Evolutionary conservation across 306 rosid genomes (phyloP).

Genomic region (Arachis stenosperma): DNA sequence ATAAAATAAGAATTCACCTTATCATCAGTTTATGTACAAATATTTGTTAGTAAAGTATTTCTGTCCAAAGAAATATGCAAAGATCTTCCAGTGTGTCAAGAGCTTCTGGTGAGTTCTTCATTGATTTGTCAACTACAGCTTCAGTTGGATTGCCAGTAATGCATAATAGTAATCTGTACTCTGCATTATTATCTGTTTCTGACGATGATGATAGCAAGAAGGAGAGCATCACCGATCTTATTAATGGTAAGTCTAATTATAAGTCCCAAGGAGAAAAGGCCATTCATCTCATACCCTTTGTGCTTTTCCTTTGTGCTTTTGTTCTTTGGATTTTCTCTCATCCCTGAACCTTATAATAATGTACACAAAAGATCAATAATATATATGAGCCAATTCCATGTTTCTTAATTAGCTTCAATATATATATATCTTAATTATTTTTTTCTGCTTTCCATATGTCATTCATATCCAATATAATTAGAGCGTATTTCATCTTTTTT

Average conservation of each 20-base stretch:
- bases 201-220: slow-evolving; percentile 47
- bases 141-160: slow-evolving; percentile 54
- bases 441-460: background rate
- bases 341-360: background rate
- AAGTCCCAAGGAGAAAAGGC: slow-evolving; percentile 50
- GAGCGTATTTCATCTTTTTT: too few relatives aligned
- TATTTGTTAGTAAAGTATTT: background rate
- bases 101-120: slow-evolving; percentile 34
- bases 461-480: too few relatives aligned
- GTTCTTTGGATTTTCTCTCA: slow-evolving; percentile 78
- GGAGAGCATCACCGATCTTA: slow-evolving; percentile 29
- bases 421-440: background rate
- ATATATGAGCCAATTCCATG: background rate
- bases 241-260: slow-evolving; percentile 37
- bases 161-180: background rate
- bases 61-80: slow-evolving; percentile 32
- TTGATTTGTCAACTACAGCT: slow-evolving; percentile 37
- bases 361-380: background rate
- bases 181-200: background rate
- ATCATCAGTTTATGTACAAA: slow-evolving; percentile 2
- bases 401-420: background rate
- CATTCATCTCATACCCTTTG: slow-evolving; percentile 72
- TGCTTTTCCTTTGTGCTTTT: slow-evolving; percentile 65
- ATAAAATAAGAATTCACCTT: background rate
- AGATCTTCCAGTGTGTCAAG: slow-evolving; percentile 36